Base-by-base conservation (phyloP, 257 asterid genomes). In the Nemophila menziesii region DNA sequence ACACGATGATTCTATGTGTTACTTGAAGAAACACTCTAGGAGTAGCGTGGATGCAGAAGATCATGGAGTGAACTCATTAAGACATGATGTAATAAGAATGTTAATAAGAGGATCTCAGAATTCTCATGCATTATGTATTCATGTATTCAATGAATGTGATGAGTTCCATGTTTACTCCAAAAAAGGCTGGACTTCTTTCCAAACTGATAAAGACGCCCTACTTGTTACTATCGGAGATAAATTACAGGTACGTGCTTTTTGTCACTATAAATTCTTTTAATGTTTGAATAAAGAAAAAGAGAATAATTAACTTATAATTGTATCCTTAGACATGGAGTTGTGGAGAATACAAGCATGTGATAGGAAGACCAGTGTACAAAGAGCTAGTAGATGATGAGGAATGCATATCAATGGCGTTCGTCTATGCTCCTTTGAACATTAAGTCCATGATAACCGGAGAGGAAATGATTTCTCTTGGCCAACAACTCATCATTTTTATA, bases 171-270 rank as follows among this genome's bases (percentile, higher is more conserved):
- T 79, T 43, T 86, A 86, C 54, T 79, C 93, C 57, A 86, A 74
- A 85, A 86, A 70, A 70, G 93, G 84, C 37, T 86, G 96, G 94
- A 48, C 66, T 11, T 79, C 96, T 33, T 82, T 82, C 50, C 58
- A 47, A 17, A 90, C 96, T 8, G 26, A 13, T 22, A 24, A 61
- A 37, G 60, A 60, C 15, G 63, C 92, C 7, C 45, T 86, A 11
- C 56, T 86, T 7, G 39, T 79, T 71, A 77, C 93, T 3, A 1
- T 72, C 26, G 94, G 96, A 33, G 96, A 86, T 45, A 50, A 52
- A 29, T 52, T 86, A 4, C 87, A 86, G 94, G 96, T 86, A 75
- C 39, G 4, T 43, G 15, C 4, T 11, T 15, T 5, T n/a, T n/a
- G n/a, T n/a, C n/a, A n/a, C n/a, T n/a, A n/a, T n/a, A n/a, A n/a